phyloP scores from a whole-genome alignment of 1,139 yeast species.

The Saccharomycopsis hybrid region DNA sequence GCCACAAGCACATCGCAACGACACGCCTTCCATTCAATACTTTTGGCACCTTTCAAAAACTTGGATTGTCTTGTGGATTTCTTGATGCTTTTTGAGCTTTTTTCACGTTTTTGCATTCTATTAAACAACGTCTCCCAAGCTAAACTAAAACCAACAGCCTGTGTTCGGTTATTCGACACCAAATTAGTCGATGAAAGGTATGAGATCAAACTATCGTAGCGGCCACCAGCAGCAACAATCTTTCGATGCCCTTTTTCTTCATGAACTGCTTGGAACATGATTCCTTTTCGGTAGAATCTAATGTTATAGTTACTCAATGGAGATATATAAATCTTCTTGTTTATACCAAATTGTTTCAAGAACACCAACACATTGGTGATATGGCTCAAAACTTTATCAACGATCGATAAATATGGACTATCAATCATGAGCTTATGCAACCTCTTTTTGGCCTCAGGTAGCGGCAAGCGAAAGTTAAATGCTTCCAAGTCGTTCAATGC shows the following conservation, averaged over 20 bases:
- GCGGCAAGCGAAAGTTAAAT: slow-evolving; percentile 68
- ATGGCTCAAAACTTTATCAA: slow-evolving; percentile 58
- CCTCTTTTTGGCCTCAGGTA: slow-evolving; percentile 56
- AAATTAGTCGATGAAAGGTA: slow-evolving; percentile 38
- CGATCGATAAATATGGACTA: slow-evolving; percentile 54
- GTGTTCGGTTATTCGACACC: slow-evolving; percentile 33
- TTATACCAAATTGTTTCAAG: slow-evolving; percentile 54
- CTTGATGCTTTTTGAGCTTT: slow-evolving; percentile 24
- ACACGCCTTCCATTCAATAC: slow-evolving; percentile 38
- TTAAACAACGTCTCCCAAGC: slow-evolving; percentile 56
- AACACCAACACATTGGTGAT: slow-evolving; percentile 50
- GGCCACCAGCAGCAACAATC: slow-evolving; percentile 83
- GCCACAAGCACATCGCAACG: slow-evolving; percentile 81
- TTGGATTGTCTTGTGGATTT: slow-evolving; percentile 30
- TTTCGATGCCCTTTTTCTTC: slow-evolving; percentile 43
- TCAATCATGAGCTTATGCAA: slow-evolving; percentile 68
- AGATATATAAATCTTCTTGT: slow-evolving; percentile 41
- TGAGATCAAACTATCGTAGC: slow-evolving; percentile 70
- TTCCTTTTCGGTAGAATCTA: slow-evolving; percentile 67
- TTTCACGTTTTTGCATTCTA: slow-evolving; percentile 41
- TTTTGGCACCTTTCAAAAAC: slow-evolving; percentile 28
- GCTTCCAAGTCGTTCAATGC: slow-evolving; percentile 73
- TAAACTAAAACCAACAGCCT: slow-evolving; percentile 81
- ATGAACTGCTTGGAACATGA: slow-evolving; percentile 82
- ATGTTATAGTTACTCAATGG: slow-evolving; percentile 83